Conservation (phyloP, 1,284 basidiomycete genomes). For the Sporisorium sorghi region DNA sequence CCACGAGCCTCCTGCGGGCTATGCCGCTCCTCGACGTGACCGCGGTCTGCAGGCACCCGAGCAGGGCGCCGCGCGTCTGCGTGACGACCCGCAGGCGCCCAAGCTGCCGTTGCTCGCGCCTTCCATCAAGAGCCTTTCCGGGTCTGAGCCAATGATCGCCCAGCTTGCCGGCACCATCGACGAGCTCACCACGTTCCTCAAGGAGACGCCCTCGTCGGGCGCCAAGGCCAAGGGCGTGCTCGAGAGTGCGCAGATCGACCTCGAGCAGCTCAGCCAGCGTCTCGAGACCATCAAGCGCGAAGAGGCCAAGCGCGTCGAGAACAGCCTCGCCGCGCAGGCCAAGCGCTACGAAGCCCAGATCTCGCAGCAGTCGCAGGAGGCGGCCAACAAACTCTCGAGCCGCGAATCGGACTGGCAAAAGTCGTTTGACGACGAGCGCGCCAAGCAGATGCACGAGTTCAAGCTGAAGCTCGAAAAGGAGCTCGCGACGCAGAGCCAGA, state of each 20-base stretch:
- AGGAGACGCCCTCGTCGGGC: slow-evolving; percentile 62
- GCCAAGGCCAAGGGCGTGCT: slow-evolving; percentile 75
- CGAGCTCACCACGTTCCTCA: slow-evolving; percentile 85
- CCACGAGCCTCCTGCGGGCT: slow-evolving; percentile 60
- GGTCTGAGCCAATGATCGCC: slow-evolving; percentile 86
- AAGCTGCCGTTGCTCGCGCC: slow-evolving; percentile 81
- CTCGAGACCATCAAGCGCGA: slow-evolving; percentile 85
- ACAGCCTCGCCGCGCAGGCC: slow-evolving; percentile 73
- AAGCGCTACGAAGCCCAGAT: slow-evolving; percentile 88
- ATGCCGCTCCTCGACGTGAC: slow-evolving; percentile 48
- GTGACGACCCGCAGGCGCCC: slow-evolving; percentile 60
- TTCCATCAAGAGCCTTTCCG: slow-evolving; percentile 79
- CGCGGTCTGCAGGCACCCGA: slow-evolving; percentile 61
- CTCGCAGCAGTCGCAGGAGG: slow-evolving; percentile 83
- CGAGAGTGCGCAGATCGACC: slow-evolving; percentile 77
- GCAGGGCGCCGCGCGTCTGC: slow-evolving; percentile 50
- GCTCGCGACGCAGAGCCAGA: slow-evolving; percentile 86
- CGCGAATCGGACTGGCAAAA: slow-evolving; percentile 89
- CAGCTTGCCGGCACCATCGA: slow-evolving; percentile 95
- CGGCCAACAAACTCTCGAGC: slow-evolving; percentile 83
- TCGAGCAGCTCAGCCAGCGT: slow-evolving; percentile 81
- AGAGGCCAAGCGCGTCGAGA: slow-evolving; percentile 81
- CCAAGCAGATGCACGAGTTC: slow-evolving; percentile 81
- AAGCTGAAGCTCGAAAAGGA: slow-evolving; percentile 87
- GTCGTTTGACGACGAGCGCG: slow-evolving; percentile 83